Percentiles rank a stretch among this genome's conserved stretches.
Conservation (phyloP, 2,329 filamentous ascomycete genomes). For the Venturia carpophila region DNA sequence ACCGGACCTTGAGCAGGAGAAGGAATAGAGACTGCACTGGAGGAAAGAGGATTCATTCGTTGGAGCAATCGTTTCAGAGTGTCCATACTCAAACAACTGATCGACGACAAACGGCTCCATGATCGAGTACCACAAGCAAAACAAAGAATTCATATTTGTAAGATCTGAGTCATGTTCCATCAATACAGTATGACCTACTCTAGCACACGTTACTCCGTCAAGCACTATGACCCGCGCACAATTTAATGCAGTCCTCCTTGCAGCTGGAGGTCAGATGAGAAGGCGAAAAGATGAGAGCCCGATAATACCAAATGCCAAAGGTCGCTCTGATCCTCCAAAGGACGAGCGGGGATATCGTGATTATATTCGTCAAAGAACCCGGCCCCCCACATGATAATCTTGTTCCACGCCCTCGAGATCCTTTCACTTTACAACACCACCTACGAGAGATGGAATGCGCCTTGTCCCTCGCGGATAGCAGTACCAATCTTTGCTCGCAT, state of each 20-base stretch:
- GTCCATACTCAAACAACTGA: neutral
- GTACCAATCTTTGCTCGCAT: conserved; percentile 72
- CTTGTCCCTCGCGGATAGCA: conserved; percentile 91
- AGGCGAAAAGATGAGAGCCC: neutral
- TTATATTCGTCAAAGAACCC: neutral
- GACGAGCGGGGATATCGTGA: conserved; percentile 9
- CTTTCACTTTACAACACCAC: neutral
- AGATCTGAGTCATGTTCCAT: conserved; percentile 6
- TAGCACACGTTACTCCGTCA: conserved; percentile 1
- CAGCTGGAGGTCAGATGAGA: neutral
- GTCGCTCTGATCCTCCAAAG: neutral
- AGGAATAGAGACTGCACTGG: too few species aligned
- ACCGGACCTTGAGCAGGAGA: too few species aligned
- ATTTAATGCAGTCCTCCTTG: neutral
- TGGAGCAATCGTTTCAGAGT: neutral
- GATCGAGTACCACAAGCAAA: neutral
- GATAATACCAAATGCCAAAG: conserved; percentile 2
- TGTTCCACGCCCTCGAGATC: neutral
- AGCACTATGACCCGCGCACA: neutral
- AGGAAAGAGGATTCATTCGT: too few species aligned
- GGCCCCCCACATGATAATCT: neutral
- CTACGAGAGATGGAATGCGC: conserved; percentile 91
- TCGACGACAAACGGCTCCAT: neutral
- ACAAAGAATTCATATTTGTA: conserved; percentile 3
- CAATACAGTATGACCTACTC: conserved; percentile 7